These are phyloP conservation scores for Hirsutella thompsonii DNA, from an alignment of 2,329 filamentous ascomycete species.

Conservation along the genomic window DNA sequence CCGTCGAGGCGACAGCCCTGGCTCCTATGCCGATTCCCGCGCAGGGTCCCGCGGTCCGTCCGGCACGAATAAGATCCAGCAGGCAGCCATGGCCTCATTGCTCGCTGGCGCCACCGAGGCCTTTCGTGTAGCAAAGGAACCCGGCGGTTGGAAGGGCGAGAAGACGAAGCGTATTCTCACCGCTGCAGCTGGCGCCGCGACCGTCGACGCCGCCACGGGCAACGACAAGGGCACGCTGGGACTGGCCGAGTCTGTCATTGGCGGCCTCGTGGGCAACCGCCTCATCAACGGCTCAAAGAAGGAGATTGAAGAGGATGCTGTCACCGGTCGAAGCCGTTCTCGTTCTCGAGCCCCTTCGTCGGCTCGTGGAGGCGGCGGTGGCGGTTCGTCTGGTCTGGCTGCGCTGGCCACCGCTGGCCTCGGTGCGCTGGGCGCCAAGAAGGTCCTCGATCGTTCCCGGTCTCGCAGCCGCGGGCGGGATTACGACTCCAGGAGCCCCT, in stretches of 20 bases:
- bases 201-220: conserved; percentile 68
- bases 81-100: conserved; percentile 83
- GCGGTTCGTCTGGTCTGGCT: conserved; percentile 40
- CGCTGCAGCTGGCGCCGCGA: conserved; percentile 73
- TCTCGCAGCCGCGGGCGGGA: conserved; percentile 37
- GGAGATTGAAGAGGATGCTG: conserved; percentile 48
- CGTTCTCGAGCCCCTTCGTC: conserved; percentile 51
- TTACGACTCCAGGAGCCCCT: conserved; percentile 27
- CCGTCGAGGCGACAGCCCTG: conserved; percentile 30
- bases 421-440: conserved; percentile 49
- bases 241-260: conserved; percentile 75
- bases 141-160: conserved; percentile 78
- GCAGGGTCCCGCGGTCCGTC: conserved; percentile 34
- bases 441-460: conserved; percentile 41
- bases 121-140: conserved; percentile 78
- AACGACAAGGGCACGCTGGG: conserved; percentile 69
- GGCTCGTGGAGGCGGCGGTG: conserved; percentile 26
- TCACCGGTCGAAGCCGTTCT: conserved; percentile 53
- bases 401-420: conserved; percentile 50
- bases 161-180: conserved; percentile 89
- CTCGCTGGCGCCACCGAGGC: conserved; percentile 86
- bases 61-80: conserved; percentile 51
- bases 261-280: conserved; percentile 75
- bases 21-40: conserved; percentile 26
- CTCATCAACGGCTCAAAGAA: conserved; percentile 68